Evolutionary conservation across 257 asterid species (phyloP).

Genomic region (Vinca minor): DNA sequence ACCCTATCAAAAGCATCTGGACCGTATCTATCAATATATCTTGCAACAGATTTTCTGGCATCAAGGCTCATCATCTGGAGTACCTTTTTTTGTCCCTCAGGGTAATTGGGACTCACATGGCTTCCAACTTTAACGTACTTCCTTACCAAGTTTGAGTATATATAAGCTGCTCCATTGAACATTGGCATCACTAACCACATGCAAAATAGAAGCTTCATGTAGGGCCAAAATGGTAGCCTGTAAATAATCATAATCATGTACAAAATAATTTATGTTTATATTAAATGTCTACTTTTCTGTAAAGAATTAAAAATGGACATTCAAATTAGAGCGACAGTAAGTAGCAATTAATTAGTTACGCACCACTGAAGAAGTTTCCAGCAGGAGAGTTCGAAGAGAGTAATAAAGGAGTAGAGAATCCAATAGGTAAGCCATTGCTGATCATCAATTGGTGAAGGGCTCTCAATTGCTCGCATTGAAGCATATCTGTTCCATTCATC

Average conservation of each 20-base stretch:
- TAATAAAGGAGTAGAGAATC: slow-evolving; percentile 69
- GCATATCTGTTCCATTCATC: slow-evolving; percentile 45
- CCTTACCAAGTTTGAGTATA: slow-evolving; percentile 61
- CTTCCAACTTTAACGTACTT: slow-evolving; percentile 52
- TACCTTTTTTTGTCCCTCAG: slow-evolving; percentile 51
- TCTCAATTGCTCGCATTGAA: slow-evolving; percentile 78
- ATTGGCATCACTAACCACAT: slow-evolving; percentile 41
- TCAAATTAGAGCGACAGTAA: too few relatives aligned
- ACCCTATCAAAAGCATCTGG: slow-evolving; percentile 72
- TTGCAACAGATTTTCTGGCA: too few relatives aligned
- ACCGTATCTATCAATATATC: slow-evolving; percentile 63
- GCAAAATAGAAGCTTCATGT: slow-evolving; percentile 56
- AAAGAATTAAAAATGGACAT: too few relatives aligned
- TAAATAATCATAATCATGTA: neutral
- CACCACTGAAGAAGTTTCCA: slow-evolving; percentile 92
- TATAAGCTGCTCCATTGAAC: slow-evolving; percentile 43
- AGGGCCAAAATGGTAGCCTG: slow-evolving; percentile 97
- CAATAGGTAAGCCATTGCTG: slow-evolving; percentile 94
- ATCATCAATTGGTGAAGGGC: slow-evolving; percentile 83
- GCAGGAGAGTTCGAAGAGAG: slow-evolving; percentile 70
- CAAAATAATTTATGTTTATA: neutral
- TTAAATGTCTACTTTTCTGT: too few relatives aligned
- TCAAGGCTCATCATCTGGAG: slow-evolving; percentile 97
- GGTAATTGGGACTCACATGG: slow-evolving; percentile 40
- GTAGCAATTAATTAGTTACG: neutral